Evolutionary conservation across 495 filamentous ascomycete species (phyloP).

Genomic region (Talaromyces nanjingensis): DNA sequence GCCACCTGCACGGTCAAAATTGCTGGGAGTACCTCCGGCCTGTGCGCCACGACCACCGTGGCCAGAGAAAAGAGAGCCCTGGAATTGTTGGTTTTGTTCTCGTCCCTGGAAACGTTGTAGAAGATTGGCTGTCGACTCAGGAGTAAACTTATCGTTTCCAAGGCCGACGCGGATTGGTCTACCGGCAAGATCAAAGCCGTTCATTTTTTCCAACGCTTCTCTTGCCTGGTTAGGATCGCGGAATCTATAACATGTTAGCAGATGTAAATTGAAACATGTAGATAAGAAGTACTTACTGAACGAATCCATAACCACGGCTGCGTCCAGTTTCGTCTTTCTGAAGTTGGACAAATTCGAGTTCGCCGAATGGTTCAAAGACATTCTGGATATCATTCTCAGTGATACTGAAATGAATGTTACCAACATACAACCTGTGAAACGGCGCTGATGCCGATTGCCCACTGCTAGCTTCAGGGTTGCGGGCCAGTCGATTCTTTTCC

Average conservation of each 20-base stretch:
- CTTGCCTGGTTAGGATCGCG: constrained; percentile 84
- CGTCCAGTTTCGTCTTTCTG: constrained; percentile 90
- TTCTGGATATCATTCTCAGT: constrained; percentile 94
- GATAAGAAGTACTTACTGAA: constrained; percentile 67
- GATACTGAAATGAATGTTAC: constrained; percentile 99
- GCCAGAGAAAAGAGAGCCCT: constrained; percentile 93
- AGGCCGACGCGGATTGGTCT: constrained; percentile 97
- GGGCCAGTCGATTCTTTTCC: constrained; percentile 97
- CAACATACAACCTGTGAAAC: constrained; percentile 97
- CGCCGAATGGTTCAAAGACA: constrained; percentile 96
- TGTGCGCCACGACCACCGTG: constrained; percentile 83
- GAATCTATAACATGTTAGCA: constrained; percentile 59
- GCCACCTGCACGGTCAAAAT: constrained; percentile 89
- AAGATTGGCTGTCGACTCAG: constrained; percentile 87
- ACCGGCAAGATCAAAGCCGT: constrained; percentile 96
- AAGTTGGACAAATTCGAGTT: constrained; percentile 93
- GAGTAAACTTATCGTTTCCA: constrained; percentile 99
- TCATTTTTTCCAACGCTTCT: constrained; percentile 97
- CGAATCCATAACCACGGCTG: constrained; percentile 95
- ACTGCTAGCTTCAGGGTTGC: constrained; percentile 64
- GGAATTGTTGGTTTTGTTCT: constrained; percentile 70
- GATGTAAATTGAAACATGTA: background rate
- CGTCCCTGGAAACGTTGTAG: constrained; percentile 77
- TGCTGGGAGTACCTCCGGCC: constrained; percentile 64
- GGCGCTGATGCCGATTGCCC: constrained; percentile 69